Percentiles rank a stretch among this genome's conserved stretches.
These are phyloP conservation scores for Panaeolus cyanescens DNA, from an alignment of 768 basidiomycete genomes.

Conservation along the genomic window DNA sequence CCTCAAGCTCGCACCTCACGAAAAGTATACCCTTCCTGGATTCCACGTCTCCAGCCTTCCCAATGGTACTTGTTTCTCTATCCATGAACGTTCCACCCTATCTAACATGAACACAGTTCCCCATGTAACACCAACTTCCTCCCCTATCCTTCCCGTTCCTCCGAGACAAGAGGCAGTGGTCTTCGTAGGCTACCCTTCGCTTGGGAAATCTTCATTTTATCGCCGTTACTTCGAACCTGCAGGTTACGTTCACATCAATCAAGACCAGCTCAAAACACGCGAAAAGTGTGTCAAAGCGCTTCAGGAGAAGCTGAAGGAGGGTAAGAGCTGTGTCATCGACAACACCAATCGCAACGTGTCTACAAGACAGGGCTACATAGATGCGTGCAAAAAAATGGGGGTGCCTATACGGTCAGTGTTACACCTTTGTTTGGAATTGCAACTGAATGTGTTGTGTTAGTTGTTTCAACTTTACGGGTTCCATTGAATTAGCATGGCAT, in stretches of 20 bases:
- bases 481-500: conserved; percentile 86
- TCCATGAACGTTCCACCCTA: neutral
- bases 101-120: conserved; percentile 41
- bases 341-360: conserved; percentile 84
- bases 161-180: conserved; percentile 44
- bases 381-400: conserved; percentile 56
- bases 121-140: conserved; percentile 48
- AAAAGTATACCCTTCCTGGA: conserved; percentile 56
- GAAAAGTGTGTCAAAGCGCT: conserved; percentile 73
- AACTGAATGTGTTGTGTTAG: conserved; percentile 32
- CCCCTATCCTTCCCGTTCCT: conserved; percentile 46
- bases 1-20: conserved; percentile 48
- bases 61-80: conserved; percentile 28
- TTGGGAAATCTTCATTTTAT: conserved; percentile 87
- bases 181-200: conserved; percentile 54
- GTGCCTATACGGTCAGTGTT: conserved; percentile 39
- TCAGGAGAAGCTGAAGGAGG: conserved; percentile 50
- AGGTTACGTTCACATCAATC: conserved; percentile 85
- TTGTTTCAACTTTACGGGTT: conserved; percentile 75
- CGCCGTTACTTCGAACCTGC: conserved; percentile 61
- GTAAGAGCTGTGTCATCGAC: conserved; percentile 80
- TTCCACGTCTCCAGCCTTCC: conserved; percentile 61
- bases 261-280: conserved; percentile 77
- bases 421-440: neutral
- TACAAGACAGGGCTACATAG: conserved; percentile 74